Evolutionary conservation across 306 rosid genomes (phyloP).

Genomic region (peach (Prunus persica)): Prunus_persica_NCBIv2 NC_034016.1:18856501-18857000

Average conservation of each 20-base stretch:
- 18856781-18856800: constrained; percentile 26
- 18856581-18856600: background rate
- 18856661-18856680: constrained; percentile 34
- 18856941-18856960: too few species aligned
- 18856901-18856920: background rate
- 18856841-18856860: constrained; percentile 70
- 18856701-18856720: constrained; percentile 43
- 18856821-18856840: constrained; percentile 52
- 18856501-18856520: background rate
- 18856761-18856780: constrained; percentile 41
- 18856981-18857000: background rate
- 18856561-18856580: background rate
- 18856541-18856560: background rate
- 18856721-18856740: constrained; percentile 45
- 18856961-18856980: background rate
- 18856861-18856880: constrained; percentile 72
- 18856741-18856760: constrained; percentile 34
- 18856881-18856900: constrained; percentile 30
- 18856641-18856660: constrained; percentile 39
- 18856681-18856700: constrained; percentile 42
- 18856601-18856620: background rate
- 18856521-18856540: background rate
- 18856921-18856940: background rate
- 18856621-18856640: background rate
- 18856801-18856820: constrained; percentile 45